Percentiles rank a stretch among this genome's conserved stretches.
Conservation (phyloP, 164 flowering plant genomes). For the Stephania cephalantha region DNA sequence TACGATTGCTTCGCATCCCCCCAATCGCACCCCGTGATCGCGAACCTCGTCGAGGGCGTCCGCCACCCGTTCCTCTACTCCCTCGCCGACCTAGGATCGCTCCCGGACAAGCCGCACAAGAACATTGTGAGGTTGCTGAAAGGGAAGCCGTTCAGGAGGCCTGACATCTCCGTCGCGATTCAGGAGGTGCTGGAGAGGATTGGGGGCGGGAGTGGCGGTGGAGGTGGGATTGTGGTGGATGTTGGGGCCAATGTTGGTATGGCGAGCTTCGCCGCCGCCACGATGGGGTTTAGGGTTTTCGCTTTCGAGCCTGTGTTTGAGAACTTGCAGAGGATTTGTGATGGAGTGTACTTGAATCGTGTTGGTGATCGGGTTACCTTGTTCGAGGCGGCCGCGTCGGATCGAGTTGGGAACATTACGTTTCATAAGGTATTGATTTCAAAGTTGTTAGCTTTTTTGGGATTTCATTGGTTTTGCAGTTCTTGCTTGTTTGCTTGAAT, state of each 20-base stretch:
- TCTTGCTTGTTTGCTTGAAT: not conserved
- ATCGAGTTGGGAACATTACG: conserved; percentile 74
- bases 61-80: conserved; percentile 73
- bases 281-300: conserved; percentile 82
- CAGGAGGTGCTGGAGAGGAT: conserved; percentile 53
- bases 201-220: conserved; percentile 23
- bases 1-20: conserved; percentile 66
- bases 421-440: conserved; percentile 67
- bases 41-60: conserved; percentile 81
- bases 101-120: conserved; percentile 90
- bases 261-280: conserved; percentile 94
- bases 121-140: conserved; percentile 70
- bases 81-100: conserved; percentile 73
- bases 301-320: conserved; percentile 95
- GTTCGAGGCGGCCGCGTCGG: conserved; percentile 91
- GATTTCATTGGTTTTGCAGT: not conserved
- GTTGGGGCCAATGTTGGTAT: conserved; percentile 98
- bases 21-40: conserved; percentile 80
- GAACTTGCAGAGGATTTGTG: conserved; percentile 96
- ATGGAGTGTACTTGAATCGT: conserved; percentile 82
- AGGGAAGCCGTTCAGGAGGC: conserved; percentile 72
- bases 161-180: conserved; percentile 65
- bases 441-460: no score
- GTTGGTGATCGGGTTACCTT: conserved; percentile 55
- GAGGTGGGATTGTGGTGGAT: conserved; percentile 61